A percentile compares a stretch with the other conserved stretches of the same genome.
Conservation (phyloP, 78 protist genomes). For the Capsaspora owczarzaki region DNA sequence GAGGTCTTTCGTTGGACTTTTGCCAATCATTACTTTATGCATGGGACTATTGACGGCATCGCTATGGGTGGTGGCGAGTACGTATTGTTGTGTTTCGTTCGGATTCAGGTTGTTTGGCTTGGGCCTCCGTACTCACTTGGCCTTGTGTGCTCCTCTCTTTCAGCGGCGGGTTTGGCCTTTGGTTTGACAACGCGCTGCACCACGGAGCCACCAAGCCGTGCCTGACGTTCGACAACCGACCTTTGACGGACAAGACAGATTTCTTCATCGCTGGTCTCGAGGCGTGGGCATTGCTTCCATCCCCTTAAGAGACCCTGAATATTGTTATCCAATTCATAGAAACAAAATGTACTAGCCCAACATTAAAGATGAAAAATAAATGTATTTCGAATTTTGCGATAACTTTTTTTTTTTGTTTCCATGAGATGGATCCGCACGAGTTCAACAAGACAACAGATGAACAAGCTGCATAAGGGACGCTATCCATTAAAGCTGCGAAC, state of each 20-base stretch:
- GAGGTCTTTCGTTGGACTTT: background rate
- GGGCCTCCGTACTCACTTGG: background rate
- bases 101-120: background rate
- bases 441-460: no score
- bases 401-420: no score
- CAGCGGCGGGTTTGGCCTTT: background rate
- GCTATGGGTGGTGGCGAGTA: background rate
- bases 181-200: background rate
- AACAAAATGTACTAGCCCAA: no score
- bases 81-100: background rate
- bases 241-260: background rate
- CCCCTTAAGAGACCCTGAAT: no score
- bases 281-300: background rate
- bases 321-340: no score
- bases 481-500: no score
- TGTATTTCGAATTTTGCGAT: no score
- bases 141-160: background rate
- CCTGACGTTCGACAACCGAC: background rate
- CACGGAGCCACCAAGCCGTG: background rate
- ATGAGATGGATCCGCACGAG: no score
- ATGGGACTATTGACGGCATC: background rate
- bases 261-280: background rate
- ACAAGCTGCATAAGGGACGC: no score
- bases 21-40: background rate
- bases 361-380: no score